Evolutionary conservation across 495 filamentous ascomycete species (phyloP), one percentile per base, ranked within the genome.

Genomic region (Penicillium cosmopolitanum): DNA sequence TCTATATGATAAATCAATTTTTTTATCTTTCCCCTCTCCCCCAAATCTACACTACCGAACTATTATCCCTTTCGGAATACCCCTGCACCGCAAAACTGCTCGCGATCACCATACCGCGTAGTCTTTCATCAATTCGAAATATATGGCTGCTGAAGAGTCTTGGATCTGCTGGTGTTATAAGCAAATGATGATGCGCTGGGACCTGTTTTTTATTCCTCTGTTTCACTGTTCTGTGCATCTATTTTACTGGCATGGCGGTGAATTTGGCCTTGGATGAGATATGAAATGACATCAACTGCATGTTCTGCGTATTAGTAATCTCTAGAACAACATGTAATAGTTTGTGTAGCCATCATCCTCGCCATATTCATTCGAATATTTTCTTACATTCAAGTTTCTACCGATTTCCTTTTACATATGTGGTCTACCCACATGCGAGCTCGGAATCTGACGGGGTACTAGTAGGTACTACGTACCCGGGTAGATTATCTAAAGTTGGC

Each of bases 401-500:
- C n/a, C n/a, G n/a, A n/a, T n/a, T n/a, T n/a, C n/a, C n/a, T n/a
- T n/a, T n/a, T n/a, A n/a, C n/a, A n/a, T n/a, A 28, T 28, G 4
- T 21, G 19, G 19, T 21, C 19, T 21, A 21, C 19, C 2, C 19
- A 21, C 19, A 21, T 21, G 19, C 19, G 19, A 21, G 19, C 2
- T 21, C 19, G 19, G 19, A 21, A 21, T 21, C 19, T 21, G 19
- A 21, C 19, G 19, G 19, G 19, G 19, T 21, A 21, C 19, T 21
- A 21, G 19, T 1, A 21, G 19, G 19, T 21, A 21, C 19, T 21
- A 21, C 19, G 19, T 21, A 21, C 19, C 19, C 19, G 19, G 19
- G 19, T 21, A 21, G 19, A 69, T 63, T 62, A 60, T 60, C 66
- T 63, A 62, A 62, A 69, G 57, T 63, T 65, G 66, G 58, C 67